Conservation (phyloP, 73 alveolate genomes). For the Paramecium primaurelia region DNA sequence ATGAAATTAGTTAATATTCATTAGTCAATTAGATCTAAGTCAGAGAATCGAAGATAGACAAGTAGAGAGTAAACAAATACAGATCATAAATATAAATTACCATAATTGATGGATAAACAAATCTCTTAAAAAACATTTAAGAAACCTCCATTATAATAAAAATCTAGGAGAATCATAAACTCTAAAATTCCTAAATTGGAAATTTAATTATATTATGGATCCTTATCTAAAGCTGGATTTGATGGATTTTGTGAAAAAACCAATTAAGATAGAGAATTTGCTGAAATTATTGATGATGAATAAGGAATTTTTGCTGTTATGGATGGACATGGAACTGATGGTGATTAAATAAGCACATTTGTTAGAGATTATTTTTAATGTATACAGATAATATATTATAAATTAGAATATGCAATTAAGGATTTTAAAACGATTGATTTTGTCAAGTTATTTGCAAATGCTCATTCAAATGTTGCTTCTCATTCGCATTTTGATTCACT, state of each 20-base stretch:
- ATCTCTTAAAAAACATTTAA: neutral
- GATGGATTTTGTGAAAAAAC: neutral
- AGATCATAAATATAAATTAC: neutral
- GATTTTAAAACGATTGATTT: slow-evolving; percentile 5
- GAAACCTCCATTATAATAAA: neutral
- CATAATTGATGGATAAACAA: neutral
- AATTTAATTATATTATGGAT: neutral
- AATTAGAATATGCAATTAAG: neutral
- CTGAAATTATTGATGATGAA: neutral
- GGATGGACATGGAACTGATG: slow-evolving; percentile 51
- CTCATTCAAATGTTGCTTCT: neutral
- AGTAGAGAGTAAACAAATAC: neutral
- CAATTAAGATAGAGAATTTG: neutral
- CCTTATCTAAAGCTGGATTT: neutral
- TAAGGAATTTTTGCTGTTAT: neutral
- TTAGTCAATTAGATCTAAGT: neutral
- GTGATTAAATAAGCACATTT: slow-evolving; percentile 1
- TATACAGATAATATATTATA: neutral
- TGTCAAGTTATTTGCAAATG: neutral
- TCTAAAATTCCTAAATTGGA: neutral
- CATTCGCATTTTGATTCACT: neutral
- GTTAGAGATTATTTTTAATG: slow-evolving; percentile 10
- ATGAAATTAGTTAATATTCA: neutral
- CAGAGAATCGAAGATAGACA: neutral
- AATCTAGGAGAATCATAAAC: neutral